A percentile compares a stretch with the other conserved stretches of the same genome.
Conservation (phyloP, 495 filamentous ascomycete genomes). For the Lasiosphaeria ovina region DNA sequence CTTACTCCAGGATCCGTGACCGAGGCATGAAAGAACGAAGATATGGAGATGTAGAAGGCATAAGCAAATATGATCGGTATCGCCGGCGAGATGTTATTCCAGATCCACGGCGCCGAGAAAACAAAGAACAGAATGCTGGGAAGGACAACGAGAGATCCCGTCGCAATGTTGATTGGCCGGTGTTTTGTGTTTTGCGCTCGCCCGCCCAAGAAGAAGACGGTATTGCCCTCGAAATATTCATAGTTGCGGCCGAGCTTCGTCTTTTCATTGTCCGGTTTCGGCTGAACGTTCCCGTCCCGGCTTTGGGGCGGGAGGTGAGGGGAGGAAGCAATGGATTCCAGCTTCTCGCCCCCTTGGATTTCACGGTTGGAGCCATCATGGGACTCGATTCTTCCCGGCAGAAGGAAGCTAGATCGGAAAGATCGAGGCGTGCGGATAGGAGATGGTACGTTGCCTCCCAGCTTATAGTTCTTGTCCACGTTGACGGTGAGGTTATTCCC, state of each 20-base stretch:
- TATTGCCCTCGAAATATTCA: conserved; percentile 91
- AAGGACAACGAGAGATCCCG: conserved; percentile 71
- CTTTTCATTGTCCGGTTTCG: conserved; percentile 26
- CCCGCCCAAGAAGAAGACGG: conserved; percentile 81
- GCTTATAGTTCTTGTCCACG: conserved; percentile 53
- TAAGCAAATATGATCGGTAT: conserved; percentile 91
- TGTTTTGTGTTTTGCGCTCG: conserved; percentile 84
- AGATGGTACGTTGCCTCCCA: conserved; percentile 45
- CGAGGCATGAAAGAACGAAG: conserved; percentile 90
- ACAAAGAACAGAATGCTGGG: conserved; percentile 79
- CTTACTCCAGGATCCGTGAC: conserved; percentile 87
- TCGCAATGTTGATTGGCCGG: conserved; percentile 88
- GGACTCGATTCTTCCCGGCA: conserved; percentile 48
- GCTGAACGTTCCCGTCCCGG: conserved; percentile 22
- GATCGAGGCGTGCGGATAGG: conserved; percentile 67
- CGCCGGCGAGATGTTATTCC: conserved; percentile 86
- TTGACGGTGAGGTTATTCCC: conserved; percentile 56
- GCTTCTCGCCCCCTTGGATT: conserved; percentile 67
- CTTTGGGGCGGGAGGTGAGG: conserved; percentile 51
- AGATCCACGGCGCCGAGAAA: conserved; percentile 87
- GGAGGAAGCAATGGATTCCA: conserved; percentile 73
- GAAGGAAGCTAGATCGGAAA: conserved; percentile 66
- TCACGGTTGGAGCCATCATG: conserved; percentile 50
- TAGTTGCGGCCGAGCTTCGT: conserved; percentile 62
- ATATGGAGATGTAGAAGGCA: conserved; percentile 82